Conservation (phyloP, 225 moss, liverwort and hornwort genomes). For the Lunularia cruciata region DNA sequence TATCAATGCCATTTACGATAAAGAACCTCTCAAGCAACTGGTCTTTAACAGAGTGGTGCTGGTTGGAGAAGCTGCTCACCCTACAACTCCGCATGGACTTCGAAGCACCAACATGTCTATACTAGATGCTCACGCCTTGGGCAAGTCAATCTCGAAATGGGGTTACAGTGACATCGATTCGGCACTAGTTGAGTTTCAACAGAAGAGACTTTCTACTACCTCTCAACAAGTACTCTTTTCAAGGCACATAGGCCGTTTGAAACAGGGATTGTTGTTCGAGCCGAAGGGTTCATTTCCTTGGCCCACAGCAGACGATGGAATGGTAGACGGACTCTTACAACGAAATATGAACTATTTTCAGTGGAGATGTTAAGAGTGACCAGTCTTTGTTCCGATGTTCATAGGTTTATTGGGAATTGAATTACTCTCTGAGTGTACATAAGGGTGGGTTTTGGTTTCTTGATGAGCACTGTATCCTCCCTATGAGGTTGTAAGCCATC, state of each 20-base stretch:
- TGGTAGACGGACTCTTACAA: slow-evolving; percentile 43
- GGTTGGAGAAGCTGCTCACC: slow-evolving; percentile 92
- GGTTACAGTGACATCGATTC: slow-evolving; percentile 26
- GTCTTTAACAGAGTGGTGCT: slow-evolving; percentile 67
- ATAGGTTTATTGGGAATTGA: neutral
- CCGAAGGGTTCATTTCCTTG: slow-evolving; percentile 45
- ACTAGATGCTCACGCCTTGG: slow-evolving; percentile 54
- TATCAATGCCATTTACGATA: slow-evolving; percentile 72
- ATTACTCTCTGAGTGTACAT: neutral
- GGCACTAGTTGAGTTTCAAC: slow-evolving; percentile 63
- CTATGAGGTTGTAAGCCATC: neutral
- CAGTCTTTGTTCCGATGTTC: neutral
- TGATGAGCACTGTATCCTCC: neutral
- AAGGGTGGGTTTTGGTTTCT: neutral
- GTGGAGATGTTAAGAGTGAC: slow-evolving; percentile 14
- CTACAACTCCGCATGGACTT: slow-evolving; percentile 66
- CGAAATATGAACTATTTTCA: slow-evolving; percentile 49
- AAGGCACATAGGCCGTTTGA: slow-evolving; percentile 53
- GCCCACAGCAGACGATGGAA: slow-evolving; percentile 39
- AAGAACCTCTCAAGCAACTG: slow-evolving; percentile 58
- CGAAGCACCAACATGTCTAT: slow-evolving; percentile 90
- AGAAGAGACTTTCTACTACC: slow-evolving; percentile 41
- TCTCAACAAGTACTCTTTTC: slow-evolving; percentile 70
- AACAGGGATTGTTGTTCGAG: slow-evolving; percentile 57
- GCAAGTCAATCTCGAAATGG: slow-evolving; percentile 49